phyloP scores from a whole-genome alignment of 1,284 basidiomycete genomes.

The Fomitopsis schrenkii region DNA sequence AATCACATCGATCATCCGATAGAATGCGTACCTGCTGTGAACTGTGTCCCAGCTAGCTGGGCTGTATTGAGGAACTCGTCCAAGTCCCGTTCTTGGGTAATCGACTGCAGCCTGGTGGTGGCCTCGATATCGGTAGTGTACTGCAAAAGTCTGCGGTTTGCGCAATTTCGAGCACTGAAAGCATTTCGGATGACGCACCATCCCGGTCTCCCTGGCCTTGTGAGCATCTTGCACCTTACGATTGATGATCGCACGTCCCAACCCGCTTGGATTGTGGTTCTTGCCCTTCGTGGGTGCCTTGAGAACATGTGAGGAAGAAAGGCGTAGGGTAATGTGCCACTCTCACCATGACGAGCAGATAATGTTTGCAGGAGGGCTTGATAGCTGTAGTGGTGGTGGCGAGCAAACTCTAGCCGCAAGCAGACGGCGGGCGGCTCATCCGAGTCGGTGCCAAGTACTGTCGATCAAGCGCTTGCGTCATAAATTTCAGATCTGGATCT shows the following conservation, averaged over 20 bases:
- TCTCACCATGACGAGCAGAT: too few species aligned
- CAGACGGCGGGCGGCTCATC: too few species aligned
- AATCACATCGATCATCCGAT: background rate
- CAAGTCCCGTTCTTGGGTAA: slow-evolving; percentile 95
- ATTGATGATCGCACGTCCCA: slow-evolving; percentile 92
- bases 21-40: slow-evolving; percentile 82
- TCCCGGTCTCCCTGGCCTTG: slow-evolving; percentile 64
- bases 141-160: slow-evolving; percentile 60
- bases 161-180: background rate
- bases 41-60: slow-evolving; percentile 91
- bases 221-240: slow-evolving; percentile 80
- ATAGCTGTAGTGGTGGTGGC: too few species aligned
- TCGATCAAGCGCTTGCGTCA: background rate
- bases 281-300: slow-evolving; percentile 45
- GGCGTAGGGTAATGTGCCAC: too few species aligned
- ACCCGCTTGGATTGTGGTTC: slow-evolving; percentile 68
- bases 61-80: slow-evolving; percentile 97
- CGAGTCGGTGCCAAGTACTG: background rate
- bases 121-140: slow-evolving; percentile 77
- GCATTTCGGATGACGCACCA: slow-evolving; percentile 46
- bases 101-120: slow-evolving; percentile 76
- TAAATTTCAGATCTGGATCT: background rate
- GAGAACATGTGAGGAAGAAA: background rate
- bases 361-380: too few species aligned
- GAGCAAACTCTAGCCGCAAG: too few species aligned